Base-by-base conservation (phyloP, 345 rosid species). In the Eucalyptus curtisii region DNA sequence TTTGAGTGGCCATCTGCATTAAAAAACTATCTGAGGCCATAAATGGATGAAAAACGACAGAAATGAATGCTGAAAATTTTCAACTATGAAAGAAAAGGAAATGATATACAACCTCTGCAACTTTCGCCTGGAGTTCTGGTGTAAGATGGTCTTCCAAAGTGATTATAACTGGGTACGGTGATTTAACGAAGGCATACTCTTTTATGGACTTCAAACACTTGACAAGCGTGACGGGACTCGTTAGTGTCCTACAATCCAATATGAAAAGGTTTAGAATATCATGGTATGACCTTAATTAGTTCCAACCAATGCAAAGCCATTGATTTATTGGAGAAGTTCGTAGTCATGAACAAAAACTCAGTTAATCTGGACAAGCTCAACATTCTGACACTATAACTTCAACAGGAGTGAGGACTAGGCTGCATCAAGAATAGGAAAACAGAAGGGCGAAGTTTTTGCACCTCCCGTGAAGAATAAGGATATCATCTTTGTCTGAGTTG, bases 91-190 rank as follows among this genome's bases (percentile, higher is more conserved):
- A 40, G 27, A 42, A 76, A 64, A 76, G 44, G 84, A 76, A 76
- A 40, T 20, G 15, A 13, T 76, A 40, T 40, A 19, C 47, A 40
- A 98, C 99, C 96, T 95, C 96, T 57, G 99, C 99, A 82, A 95
- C 99, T 95, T 92, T 97, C 48, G 98, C 97, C 90, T 98, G 99
- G 91, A 98, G 97, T 86, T 97, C 95, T 53, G 96, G 89, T 40
- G 97, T 96, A 89, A 98, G 99, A 88, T 98, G 99, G 88, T 98
- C 99, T 90, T 98, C 99, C 85, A 98, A 90, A 88, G 99, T 98
- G 87, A 97, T 95, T 45, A 98, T 94, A 85, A 98, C 99, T 2
- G 99, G 99, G 89, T 93, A 98, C 24, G 96, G 95, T 27, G 99
- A 97, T 85, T 91, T 93, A 86, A 57, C 88, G 91, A 98, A 98